A percentile compares a stretch with the other conserved stretches of the same genome.
phyloP scores from a whole-genome alignment of 1,284 basidiomycete species.

The Agaricales sp. region DNA sequence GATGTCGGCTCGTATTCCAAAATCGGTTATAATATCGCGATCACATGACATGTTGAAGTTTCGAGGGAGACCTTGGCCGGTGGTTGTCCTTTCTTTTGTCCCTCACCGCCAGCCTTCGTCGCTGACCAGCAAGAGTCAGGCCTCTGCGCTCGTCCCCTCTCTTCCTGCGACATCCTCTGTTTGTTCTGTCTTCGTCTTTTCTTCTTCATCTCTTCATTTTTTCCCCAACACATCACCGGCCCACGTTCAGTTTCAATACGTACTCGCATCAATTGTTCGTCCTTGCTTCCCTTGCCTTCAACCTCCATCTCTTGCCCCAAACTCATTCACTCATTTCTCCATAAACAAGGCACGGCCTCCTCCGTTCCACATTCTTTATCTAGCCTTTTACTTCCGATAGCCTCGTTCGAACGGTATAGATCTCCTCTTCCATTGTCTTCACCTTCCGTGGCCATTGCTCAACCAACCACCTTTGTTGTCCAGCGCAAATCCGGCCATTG shows the following conservation, averaged over 20 bases:
- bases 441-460: conserved; percentile 15
- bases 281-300: conserved; percentile 8
- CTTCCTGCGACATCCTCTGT: conserved; percentile 8
- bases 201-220: neutral
- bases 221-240: neutral
- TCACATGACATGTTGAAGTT: conserved; percentile 1
- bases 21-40: neutral
- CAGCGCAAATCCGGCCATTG: neutral
- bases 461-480: neutral
- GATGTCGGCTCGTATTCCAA: no score
- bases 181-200: neutral
- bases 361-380: conserved; percentile 54
- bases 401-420: conserved; percentile 6
- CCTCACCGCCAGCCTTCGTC: neutral
- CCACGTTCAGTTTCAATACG: neutral
- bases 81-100: neutral
- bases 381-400: conserved; percentile 6
- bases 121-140: neutral
- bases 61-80: no score
- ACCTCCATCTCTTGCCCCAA: conserved; percentile 15
- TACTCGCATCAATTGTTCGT: conserved; percentile 2
- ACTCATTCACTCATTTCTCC: conserved; percentile 16
- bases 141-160: conserved; percentile 1
- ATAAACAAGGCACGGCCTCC: conserved; percentile 63
- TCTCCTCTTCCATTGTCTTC: conserved; percentile 9